A percentile compares a stretch with the other conserved stretches of the same genome.
phyloP scores from a whole-genome alignment of 164 flowering plant genomes.

The Santalum album region DNA sequence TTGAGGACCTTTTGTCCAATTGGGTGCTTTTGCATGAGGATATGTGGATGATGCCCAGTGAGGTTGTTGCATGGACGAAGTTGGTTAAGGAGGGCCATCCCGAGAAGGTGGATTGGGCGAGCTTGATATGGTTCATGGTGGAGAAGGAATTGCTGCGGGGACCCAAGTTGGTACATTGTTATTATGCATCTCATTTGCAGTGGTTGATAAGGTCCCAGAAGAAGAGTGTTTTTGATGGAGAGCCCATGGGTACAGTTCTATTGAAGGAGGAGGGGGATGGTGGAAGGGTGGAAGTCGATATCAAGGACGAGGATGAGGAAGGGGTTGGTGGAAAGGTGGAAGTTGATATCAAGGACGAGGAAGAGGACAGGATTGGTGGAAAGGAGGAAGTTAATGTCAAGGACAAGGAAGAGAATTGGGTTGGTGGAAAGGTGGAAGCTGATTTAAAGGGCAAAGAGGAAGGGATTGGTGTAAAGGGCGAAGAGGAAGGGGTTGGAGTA shows the following conservation, averaged over 20 bases:
- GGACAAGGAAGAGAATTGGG: conserved; percentile 11
- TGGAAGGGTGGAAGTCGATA: conserved; percentile 7
- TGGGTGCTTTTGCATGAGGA: conserved; percentile 84
- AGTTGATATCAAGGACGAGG: conserved; percentile 1
- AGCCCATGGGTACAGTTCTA: conserved; percentile 11
- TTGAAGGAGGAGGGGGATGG: conserved; percentile 8
- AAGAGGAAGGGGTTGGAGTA: not conserved
- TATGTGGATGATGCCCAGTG: conserved; percentile 61
- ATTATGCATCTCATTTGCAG: conserved; percentile 78
- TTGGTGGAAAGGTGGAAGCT: too few relatives aligned
- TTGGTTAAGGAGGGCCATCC: conserved; percentile 56
- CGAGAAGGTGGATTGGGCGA: conserved; percentile 77
- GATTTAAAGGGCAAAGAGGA: not conserved
- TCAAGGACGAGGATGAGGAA: not conserved
- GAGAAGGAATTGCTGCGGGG: conserved; percentile 66
- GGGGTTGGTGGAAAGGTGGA: not conserved
- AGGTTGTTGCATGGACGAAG: conserved; percentile 37
- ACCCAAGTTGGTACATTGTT: conserved; percentile 23
- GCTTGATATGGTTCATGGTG: conserved; percentile 84
- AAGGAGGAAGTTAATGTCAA: conserved; percentile 6
- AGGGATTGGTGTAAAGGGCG: conserved; percentile 1
- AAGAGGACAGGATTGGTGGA: conserved; percentile 8
- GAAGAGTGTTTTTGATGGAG: conserved; percentile 30
- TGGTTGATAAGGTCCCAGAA: conserved; percentile 52
- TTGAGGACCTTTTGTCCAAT: conserved; percentile 55